Evolutionary conservation across 2,329 filamentous ascomycete species (phyloP), one percentile per base, ranked within the genome.

Genomic region (Emericellopsis cladophorae): DNA sequence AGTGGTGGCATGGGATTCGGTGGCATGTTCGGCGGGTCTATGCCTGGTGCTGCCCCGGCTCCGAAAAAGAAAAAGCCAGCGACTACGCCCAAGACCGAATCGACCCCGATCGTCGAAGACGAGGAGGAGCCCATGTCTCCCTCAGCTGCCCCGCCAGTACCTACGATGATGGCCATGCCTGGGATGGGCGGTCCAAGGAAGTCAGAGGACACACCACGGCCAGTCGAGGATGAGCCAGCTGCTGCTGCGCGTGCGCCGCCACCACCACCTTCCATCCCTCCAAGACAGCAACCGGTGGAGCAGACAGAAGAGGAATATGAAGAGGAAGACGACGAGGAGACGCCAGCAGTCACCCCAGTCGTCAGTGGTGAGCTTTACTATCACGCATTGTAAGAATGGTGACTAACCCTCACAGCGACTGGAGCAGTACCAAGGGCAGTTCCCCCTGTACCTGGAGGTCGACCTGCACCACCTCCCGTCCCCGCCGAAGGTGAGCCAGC

Each of bases 1-100:
- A 94, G 90, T 50, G 90, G 90, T 42, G 90, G 90, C 18, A 95
- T 95, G 86, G 87, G 87, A 37, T 94, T 96, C 82, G 79, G 87
- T 56, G 86, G 87, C 51, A 92, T 96, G 79, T 93, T 94, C 58
- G 86, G 85, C 15, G 78, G 77, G 44, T 75, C 87, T 57, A 74
- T 79, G 14, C 72, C 82, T 63, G 57, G 60, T 21, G 54, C 65
- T 24, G 51, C 65, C 8, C 58, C 65, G 9, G 63, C 67, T 33
- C 77, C 70, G 55, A 79, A 79, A 60, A 79, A 78, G 57, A 74
- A 73, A 54, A 29, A 29, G 26, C 9, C 26, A 29, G 52, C 59
- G 4, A 52, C 58, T 37, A 51, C 60, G 9, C 49, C 57, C 32
- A 65, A 64, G 44, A 43, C 70, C 56, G 54, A 67, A 57, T 49